These are phyloP conservation scores for Dunaliella primolecta DNA, from an alignment of 139 green algal genomes.

Conservation along the genomic window DNA sequence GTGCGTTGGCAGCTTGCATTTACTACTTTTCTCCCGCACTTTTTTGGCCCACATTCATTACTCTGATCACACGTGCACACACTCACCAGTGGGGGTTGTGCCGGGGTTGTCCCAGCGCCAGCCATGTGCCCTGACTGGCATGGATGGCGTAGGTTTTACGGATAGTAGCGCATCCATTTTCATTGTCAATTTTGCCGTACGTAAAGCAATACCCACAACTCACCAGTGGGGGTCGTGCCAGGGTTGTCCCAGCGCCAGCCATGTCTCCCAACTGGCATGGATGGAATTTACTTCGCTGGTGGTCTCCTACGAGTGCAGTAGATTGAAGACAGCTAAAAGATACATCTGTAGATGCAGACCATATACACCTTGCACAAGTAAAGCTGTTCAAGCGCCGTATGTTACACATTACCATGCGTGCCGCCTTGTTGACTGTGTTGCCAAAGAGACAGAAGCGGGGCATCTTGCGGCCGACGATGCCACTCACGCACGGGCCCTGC, in stretches of 20 bases:
- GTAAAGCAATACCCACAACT: neutral
- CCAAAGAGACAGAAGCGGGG: conserved; percentile 47
- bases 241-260: neutral
- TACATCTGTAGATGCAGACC: too few species aligned
- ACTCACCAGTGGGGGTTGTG: neutral
- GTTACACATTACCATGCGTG: conserved; percentile 54
- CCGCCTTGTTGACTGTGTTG: conserved; percentile 56
- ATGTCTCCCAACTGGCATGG: neutral
- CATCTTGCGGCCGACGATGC: conserved; percentile 43
- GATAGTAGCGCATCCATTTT: too few species aligned
- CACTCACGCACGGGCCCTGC: conserved; percentile 30
- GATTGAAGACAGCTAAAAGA: too few species aligned
- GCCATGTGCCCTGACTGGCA: neutral
- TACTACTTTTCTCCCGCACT: too few species aligned
- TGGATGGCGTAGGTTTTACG: neutral
- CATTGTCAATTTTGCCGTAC: too few species aligned
- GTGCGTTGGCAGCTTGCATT: too few species aligned
- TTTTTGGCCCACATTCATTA: neutral
- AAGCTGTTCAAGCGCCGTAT: too few species aligned
- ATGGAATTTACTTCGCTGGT: neutral
- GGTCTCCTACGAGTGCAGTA: too few species aligned
- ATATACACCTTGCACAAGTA: too few species aligned
- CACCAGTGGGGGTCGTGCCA: neutral
- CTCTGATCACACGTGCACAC: too few species aligned
- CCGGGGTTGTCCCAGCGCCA: neutral